Conservation (phyloP, 257 asterid species). For the Rauvolfia tetraphylla region DNA sequence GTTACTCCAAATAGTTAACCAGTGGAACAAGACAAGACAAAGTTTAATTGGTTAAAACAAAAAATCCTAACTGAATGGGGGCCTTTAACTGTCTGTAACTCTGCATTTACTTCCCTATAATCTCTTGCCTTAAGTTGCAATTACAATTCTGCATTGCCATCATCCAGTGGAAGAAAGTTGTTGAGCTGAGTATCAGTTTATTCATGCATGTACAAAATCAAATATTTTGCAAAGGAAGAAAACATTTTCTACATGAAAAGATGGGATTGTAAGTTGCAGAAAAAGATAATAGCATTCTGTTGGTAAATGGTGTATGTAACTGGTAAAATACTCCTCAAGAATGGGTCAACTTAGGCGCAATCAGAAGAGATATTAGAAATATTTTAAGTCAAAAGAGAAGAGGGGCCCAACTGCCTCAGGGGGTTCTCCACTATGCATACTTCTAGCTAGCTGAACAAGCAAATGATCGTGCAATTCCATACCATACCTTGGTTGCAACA, state of each 20-base stretch:
- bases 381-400: not conserved
- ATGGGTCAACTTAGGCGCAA: not conserved
- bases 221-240: not conserved
- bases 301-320: not conserved
- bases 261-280: not conserved
- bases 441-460: slow-evolving; percentile 2
- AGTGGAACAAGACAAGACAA: not conserved
- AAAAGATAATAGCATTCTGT: not conserved
- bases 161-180: not conserved
- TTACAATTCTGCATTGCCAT: not conserved
- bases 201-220: not conserved
- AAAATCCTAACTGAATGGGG: not conserved
- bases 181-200: not conserved
- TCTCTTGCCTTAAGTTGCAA: not conserved
- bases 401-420: not conserved
- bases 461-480: not conserved
- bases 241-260: not conserved
- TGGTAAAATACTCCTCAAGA: not conserved
- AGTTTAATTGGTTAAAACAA: not conserved
- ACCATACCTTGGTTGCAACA: slow-evolving; percentile 17
- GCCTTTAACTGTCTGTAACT: not conserved
- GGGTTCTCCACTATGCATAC: not conserved
- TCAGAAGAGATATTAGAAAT: not conserved
- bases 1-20: not conserved
- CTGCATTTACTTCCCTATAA: not conserved